Percentiles rank a stretch among this genome's conserved stretches.
These are phyloP conservation scores for Hirschfeldia incana DNA, from an alignment of 345 rosid genomes.

Conservation along the genomic window DNA sequence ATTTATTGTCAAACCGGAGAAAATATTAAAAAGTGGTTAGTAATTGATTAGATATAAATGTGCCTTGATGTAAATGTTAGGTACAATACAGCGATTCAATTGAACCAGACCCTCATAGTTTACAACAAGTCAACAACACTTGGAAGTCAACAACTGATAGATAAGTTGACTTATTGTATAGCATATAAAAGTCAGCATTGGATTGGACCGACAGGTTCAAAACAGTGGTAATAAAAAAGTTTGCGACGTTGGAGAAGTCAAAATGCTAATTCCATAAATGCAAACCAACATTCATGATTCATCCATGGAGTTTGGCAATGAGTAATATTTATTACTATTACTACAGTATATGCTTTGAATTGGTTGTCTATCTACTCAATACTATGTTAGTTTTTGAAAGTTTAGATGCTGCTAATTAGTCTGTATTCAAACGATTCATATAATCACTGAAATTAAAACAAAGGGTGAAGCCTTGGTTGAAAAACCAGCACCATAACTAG, in stretches of 20 bases:
- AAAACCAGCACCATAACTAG: conserved; percentile 48
- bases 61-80: conserved; percentile 19
- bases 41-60: conserved; percentile 21
- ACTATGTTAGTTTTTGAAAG: not conserved
- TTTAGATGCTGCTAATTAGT: conserved; percentile 16
- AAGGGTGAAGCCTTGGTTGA: conserved; percentile 53
- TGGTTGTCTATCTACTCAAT: not conserved
- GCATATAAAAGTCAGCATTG: conserved; percentile 26
- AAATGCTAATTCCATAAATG: conserved; percentile 15
- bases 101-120: not conserved
- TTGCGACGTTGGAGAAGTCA: conserved; percentile 21
- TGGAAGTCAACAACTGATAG: conserved; percentile 14
- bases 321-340: not conserved
- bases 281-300: not conserved
- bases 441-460: not conserved
- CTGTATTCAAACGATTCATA: not conserved
- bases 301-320: not conserved
- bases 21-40: not conserved
- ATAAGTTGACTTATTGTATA: conserved; percentile 28
- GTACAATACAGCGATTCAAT: conserved; percentile 1
- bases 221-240: not conserved
- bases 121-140: not conserved
- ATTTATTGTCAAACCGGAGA: conserved; percentile 4
- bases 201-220: conserved; percentile 21
- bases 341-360: not conserved